phyloP scores from a whole-genome alignment of 331 rosid species.

The Pyrus hybrid region DNA sequence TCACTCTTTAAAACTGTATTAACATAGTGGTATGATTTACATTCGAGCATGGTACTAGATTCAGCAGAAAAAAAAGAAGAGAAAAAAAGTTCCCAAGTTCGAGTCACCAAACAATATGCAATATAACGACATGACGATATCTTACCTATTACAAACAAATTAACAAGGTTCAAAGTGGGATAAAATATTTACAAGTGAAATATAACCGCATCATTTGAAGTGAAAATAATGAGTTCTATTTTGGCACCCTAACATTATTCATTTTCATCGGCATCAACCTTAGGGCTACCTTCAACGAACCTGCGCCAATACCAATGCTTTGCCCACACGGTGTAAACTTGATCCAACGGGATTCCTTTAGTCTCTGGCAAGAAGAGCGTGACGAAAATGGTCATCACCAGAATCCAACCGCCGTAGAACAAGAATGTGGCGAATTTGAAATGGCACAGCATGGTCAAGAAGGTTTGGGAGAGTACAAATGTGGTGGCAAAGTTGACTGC shows the following conservation, averaged over 20 bases:
- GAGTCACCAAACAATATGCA: neutral
- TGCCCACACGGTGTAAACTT: constrained; percentile 40
- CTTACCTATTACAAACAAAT: neutral
- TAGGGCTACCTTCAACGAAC: constrained; percentile 17
- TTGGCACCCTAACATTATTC: neutral
- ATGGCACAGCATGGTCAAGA: constrained; percentile 71
- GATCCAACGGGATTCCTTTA: constrained; percentile 58
- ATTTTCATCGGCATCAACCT: neutral
- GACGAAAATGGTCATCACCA: constrained; percentile 42
- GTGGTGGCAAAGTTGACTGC: constrained; percentile 40
- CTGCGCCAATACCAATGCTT: constrained; percentile 67
- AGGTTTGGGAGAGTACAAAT: constrained; percentile 55
- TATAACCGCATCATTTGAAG: neutral
- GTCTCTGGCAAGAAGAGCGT: constrained; percentile 70
- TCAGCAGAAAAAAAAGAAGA: neutral
- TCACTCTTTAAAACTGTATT: neutral
- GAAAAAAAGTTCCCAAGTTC: too few relatives aligned
- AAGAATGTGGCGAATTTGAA: constrained; percentile 59
- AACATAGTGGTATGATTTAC: neutral
- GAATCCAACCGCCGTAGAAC: constrained; percentile 66
- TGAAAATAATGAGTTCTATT: neutral
- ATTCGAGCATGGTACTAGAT: neutral
- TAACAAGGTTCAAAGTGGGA: neutral
- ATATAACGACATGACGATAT: neutral
- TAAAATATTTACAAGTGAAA: neutral